These are phyloP conservation scores for Parsonsia alboflavescens DNA, from an alignment of 257 asterid genomes.

Conservation along the genomic window DNA sequence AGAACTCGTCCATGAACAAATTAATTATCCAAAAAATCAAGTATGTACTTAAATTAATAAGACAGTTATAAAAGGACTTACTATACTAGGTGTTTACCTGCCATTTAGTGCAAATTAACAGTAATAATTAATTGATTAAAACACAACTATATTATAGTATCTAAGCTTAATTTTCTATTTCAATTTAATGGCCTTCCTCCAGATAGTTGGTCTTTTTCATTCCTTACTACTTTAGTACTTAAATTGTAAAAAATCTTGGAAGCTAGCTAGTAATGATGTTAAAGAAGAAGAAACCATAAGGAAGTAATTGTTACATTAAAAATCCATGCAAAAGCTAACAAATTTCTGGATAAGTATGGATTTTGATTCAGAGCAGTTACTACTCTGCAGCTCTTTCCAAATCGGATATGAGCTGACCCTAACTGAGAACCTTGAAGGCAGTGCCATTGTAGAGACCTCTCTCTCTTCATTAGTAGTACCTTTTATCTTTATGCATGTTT, in stretches of 20 bases:
- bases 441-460: constrained; percentile 36
- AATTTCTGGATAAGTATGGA: constrained; percentile 17
- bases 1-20: constrained; percentile 35
- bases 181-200: not conserved
- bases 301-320: not conserved
- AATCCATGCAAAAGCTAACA: not conserved
- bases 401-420: not conserved
- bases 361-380: not conserved
- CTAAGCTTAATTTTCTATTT: not conserved
- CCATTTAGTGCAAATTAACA: too few relatives aligned
- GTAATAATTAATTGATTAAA: too few relatives aligned
- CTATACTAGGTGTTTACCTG: too few relatives aligned
- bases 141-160: too few relatives aligned
- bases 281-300: too few relatives aligned
- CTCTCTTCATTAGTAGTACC: constrained; percentile 24
- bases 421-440: constrained; percentile 30
- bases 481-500: not conserved
- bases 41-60: too few relatives aligned
- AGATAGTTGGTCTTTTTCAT: not conserved
- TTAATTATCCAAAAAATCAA: constrained; percentile 17
- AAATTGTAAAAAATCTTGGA: too few relatives aligned
- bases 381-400: not conserved
- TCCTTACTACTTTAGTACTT: too few relatives aligned
- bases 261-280: too few relatives aligned
- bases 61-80: not conserved